These are phyloP conservation scores for Daedaleopsis nitida DNA, from an alignment of 768 basidiomycete genomes.

Conservation along the genomic window DNA sequence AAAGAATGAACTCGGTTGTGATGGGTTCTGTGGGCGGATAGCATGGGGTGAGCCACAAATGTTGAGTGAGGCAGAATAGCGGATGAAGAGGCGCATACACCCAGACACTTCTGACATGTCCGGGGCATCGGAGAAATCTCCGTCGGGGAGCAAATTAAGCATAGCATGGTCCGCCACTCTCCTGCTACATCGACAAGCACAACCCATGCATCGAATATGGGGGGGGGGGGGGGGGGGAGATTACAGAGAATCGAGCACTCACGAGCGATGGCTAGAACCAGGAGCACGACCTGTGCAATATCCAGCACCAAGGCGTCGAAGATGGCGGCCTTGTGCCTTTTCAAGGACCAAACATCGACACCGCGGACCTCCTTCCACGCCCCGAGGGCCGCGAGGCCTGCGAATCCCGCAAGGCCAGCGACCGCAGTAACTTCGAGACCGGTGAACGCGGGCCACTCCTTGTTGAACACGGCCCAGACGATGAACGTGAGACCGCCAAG, in stretches of 20 bases:
- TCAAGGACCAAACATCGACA: conserved; percentile 66
- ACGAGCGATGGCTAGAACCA: conserved; percentile 20
- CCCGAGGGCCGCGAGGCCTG: conserved; percentile 73
- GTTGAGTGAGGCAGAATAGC: neutral
- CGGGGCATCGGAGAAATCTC: neutral
- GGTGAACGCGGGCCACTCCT: conserved; percentile 62
- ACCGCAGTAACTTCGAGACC: conserved; percentile 71
- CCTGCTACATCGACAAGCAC: neutral
- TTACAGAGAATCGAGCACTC: neutral
- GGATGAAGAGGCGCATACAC: neutral
- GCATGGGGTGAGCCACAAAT: neutral
- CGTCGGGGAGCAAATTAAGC: neutral
- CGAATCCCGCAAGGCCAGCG: conserved; percentile 68
- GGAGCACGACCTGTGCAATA: conserved; percentile 55
- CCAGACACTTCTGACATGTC: neutral
- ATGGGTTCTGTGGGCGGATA: conserved; percentile 26
- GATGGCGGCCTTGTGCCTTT: conserved; percentile 56
- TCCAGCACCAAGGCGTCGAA: conserved; percentile 59
- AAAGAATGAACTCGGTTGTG: conserved; percentile 43
- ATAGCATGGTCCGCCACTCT: neutral
- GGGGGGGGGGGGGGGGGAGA: too few relatives aligned
- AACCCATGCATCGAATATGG: neutral
- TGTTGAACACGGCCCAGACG: conserved; percentile 61
- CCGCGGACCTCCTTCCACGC: conserved; percentile 79
- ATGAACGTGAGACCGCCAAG: conserved; percentile 78